Evolutionary conservation across 2,329 filamentous ascomycete genomes (phyloP).

Genomic region (Aspergillus tanneri): DNA sequence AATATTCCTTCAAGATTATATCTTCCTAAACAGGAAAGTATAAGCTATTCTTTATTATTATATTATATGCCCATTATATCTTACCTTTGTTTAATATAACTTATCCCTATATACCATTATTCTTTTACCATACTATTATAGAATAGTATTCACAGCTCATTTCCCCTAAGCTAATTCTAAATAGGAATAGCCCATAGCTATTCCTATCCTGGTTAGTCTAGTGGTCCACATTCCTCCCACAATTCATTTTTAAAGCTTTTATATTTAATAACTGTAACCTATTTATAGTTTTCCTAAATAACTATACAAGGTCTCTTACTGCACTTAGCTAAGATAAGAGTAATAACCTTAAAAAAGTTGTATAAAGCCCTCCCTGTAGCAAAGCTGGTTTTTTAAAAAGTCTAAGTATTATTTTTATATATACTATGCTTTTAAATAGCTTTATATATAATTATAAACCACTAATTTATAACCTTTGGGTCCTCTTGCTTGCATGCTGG

Average conservation of each 20-base stretch:
- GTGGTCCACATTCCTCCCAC: too few species aligned
- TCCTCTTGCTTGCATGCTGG: neutral
- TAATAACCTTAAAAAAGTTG: constrained; percentile 14
- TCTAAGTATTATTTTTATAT: constrained; percentile 6
- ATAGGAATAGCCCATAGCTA: too few species aligned
- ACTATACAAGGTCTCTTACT: constrained; percentile 7
- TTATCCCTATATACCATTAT: too few species aligned
- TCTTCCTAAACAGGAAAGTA: too few species aligned
- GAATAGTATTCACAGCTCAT: too few species aligned
- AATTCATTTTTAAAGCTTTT: too few species aligned
- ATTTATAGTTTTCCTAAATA: constrained; percentile 14
- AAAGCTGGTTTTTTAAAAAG: constrained; percentile 13
- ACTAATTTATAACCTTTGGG: neutral
- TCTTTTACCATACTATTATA: too few species aligned
- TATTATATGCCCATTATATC: too few species aligned
- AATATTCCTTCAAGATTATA: too few species aligned
- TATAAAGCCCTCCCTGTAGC: constrained; percentile 8
- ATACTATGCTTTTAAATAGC: constrained; percentile 4
- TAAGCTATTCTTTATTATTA: too few species aligned
- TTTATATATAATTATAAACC: neutral
- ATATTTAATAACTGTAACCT: constrained; percentile 16
- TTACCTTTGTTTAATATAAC: too few species aligned
- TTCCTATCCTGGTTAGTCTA: too few species aligned
- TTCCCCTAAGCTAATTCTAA: neutral
- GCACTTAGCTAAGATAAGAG: constrained; percentile 4